Evolutionary conservation across 306 rosid genomes (phyloP).

Genomic region (Ormosia semicastrata): DNA sequence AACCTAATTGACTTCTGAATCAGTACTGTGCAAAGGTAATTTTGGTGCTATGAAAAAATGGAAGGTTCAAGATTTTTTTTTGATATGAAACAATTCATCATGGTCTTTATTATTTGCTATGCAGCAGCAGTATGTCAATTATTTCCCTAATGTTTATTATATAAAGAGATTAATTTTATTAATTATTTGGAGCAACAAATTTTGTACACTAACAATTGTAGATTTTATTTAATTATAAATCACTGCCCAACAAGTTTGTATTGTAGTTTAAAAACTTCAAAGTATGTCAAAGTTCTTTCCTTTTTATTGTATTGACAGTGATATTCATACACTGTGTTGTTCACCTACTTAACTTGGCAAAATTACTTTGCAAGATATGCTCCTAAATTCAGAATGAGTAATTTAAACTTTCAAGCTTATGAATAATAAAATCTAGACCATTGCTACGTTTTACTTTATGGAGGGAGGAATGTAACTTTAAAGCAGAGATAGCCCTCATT

Average conservation of each 20-base stretch:
- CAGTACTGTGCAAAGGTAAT: not conserved
- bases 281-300: not conserved
- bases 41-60: not conserved
- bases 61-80: not conserved
- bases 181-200: not conserved
- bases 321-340: not conserved
- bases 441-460: not conserved
- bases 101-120: not conserved
- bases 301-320: not conserved
- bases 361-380: not conserved
- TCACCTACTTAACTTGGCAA: not conserved
- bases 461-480: not conserved
- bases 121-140: not conserved
- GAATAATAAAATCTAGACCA: not conserved
- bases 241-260: not conserved
- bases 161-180: not conserved
- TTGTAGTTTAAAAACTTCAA: not conserved
- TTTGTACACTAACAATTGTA: too few species aligned
- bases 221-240: too few species aligned
- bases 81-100: not conserved
- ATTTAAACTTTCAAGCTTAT: not conserved
- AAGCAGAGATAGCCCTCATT: not conserved
- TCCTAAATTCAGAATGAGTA: not conserved
- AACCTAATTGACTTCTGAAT: not conserved
- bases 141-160: not conserved